Base-by-base conservation (phyloP, 1,284 basidiomycete genomes). In the Somion occarium region DNA sequence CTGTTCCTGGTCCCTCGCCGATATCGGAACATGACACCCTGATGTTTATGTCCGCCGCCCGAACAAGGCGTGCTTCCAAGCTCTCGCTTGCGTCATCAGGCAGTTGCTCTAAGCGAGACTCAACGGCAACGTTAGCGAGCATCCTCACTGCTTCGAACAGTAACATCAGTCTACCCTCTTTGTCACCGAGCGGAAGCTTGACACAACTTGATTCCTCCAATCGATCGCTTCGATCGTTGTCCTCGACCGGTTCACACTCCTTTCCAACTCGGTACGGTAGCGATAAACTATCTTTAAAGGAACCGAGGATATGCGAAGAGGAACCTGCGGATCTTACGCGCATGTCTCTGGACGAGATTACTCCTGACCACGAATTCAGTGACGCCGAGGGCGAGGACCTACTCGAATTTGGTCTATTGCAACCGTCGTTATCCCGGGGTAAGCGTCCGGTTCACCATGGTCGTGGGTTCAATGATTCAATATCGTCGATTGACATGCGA, bases 1-100 rank as follows among this genome's bases (percentile, higher is more conserved):
- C 43, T 34, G 43, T 46, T 19, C 49, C 44, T 18, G 44, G 44
- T 22, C 49, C 49, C 11, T 37, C 41, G 5, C 49, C 38, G 18
- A 50, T 44, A 9, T 69, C 74, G 2, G 71, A 75, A 46, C 68
- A 73, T 38, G 76, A 78, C 38, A 69, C 70, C 11, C 67, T 76
- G 20, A 60, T 72, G 49, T 68, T 76, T 34, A 70, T 76, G 48
- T 64, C 67, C 37, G 62, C 65, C 23, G 63, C 65, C 26, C 67
- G 68, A 38, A 66, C 68, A 9, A 66, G 69, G 2, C 64, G 68
- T 44, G 53, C 65, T 2, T 69, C 69, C 25, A 69, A 66, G 55
- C 53, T 69, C 46, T 69, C 68, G 2, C 45, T 65, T 9, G 61
- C 61, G 3, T 66, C 66, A n/a, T 58, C 61, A 4, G 61, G 63